These are phyloP conservation scores for Solanum pinnatisectum DNA, from an alignment of 257 asterid species.

Conservation along the genomic window DNA sequence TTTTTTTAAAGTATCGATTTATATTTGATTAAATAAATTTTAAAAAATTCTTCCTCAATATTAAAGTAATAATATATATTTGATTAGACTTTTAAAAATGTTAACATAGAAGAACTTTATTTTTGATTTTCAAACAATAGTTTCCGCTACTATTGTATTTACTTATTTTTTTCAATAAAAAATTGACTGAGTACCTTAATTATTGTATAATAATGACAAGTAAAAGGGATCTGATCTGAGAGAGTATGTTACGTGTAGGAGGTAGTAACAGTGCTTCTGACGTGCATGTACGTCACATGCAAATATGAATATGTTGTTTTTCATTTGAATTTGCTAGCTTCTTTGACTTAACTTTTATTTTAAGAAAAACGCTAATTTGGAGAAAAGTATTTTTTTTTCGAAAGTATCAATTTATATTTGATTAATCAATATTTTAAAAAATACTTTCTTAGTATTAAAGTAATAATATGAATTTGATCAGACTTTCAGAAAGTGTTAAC, in stretches of 20 bases:
- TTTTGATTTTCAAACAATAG: neutral
- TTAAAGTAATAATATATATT: neutral
- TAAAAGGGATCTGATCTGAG: neutral
- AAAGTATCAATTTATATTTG: neutral
- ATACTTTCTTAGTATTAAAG: neutral
- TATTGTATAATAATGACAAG: neutral
- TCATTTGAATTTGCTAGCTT: neutral
- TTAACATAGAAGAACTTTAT: neutral
- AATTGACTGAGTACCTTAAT: too few relatives aligned
- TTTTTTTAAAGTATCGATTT: fast-evolving
- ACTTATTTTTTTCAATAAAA: neutral
- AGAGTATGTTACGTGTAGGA: neutral
- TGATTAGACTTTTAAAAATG: neutral
- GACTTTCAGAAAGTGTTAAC: neutral
- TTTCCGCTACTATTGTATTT: neutral
- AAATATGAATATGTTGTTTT: neutral
- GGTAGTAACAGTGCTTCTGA: neutral
- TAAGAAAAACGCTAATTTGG: neutral
- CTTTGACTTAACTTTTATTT: too few relatives aligned
- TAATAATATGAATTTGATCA: neutral
- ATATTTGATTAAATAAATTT: neutral
- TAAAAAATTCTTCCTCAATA: neutral
- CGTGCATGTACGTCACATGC: neutral
- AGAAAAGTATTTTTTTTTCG: neutral
- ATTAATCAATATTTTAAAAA: neutral